A percentile compares a stretch with the other conserved stretches of the same genome.
Evolutionary conservation across 2,329 filamentous ascomycete species (phyloP).

Genomic region (Aspergillus fischeri): DNA sequence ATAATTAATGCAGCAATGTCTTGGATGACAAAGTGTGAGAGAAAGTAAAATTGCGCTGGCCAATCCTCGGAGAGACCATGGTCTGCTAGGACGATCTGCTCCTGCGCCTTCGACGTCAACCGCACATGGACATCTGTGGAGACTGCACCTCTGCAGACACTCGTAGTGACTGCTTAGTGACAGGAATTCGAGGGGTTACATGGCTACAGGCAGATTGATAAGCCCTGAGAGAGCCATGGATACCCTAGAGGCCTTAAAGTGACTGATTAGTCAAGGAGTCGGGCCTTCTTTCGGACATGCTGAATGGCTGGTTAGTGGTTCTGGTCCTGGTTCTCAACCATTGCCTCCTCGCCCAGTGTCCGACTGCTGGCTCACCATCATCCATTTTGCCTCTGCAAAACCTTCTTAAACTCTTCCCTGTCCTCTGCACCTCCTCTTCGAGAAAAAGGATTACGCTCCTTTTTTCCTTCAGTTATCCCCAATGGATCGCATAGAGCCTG

Average conservation of each 20-base stretch:
- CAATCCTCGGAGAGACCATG: not conserved
- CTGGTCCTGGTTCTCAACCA: not conserved
- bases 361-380: not conserved
- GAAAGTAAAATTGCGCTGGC: not conserved
- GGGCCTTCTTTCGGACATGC: not conserved
- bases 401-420: not conserved
- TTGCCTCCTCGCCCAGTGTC: not conserved
- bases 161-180: not conserved
- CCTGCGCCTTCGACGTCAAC: not conserved
- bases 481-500: slow-evolving; percentile 39
- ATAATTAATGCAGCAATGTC: not conserved
- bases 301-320: not conserved
- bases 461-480: not conserved
- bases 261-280: not conserved
- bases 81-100: too few species aligned
- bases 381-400: not conserved
- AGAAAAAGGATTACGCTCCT: not conserved
- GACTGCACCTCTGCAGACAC: not conserved
- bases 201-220: slow-evolving; percentile 6
- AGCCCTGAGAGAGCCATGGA: not conserved
- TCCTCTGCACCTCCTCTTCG: slow-evolving; percentile 1
- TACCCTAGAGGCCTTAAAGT: not conserved
- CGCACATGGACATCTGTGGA: not conserved
- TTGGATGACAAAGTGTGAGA: too few species aligned
- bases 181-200: too few species aligned